phyloP scores from a whole-genome alignment of 2,329 filamentous ascomycete species.

The Scytalidium sp. region DNA sequence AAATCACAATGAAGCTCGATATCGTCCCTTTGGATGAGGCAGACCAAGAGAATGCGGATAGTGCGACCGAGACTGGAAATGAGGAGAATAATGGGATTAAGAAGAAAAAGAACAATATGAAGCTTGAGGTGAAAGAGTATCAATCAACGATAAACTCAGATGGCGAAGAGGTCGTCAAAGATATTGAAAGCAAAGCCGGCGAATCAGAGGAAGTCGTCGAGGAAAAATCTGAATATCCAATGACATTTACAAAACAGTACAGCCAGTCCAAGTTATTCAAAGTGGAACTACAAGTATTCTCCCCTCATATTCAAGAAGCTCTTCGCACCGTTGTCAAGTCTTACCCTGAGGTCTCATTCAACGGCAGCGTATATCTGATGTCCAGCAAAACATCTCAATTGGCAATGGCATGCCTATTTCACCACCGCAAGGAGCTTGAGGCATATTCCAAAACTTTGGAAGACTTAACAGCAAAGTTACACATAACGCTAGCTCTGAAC shows the following conservation, averaged over 20 bases:
- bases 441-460: constrained; percentile 3
- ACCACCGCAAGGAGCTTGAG: constrained; percentile 11
- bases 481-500: constrained; percentile 5
- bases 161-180: constrained; percentile 1
- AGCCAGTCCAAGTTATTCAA: background rate
- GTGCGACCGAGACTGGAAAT: background rate
- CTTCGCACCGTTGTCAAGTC: constrained; percentile 6
- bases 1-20: too few species aligned
- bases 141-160: background rate
- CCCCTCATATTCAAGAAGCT: constrained; percentile 7
- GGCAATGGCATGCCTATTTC: constrained; percentile 5
- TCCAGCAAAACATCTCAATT: constrained; percentile 5
- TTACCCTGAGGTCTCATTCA: constrained; percentile 5
- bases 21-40: too few species aligned
- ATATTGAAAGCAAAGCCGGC: constrained; percentile 1
- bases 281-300: constrained; percentile 11
- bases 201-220: constrained; percentile 2
- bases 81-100: background rate
- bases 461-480: constrained; percentile 1
- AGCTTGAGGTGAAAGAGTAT: constrained; percentile 6
- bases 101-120: background rate
- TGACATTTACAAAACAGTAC: constrained; percentile 4
- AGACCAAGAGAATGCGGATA: background rate
- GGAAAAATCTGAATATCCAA: constrained; percentile 1
- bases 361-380: too few species aligned